Conservation (phyloP, 163 green algal genomes). For the Scenedesmus sp. region DNA sequence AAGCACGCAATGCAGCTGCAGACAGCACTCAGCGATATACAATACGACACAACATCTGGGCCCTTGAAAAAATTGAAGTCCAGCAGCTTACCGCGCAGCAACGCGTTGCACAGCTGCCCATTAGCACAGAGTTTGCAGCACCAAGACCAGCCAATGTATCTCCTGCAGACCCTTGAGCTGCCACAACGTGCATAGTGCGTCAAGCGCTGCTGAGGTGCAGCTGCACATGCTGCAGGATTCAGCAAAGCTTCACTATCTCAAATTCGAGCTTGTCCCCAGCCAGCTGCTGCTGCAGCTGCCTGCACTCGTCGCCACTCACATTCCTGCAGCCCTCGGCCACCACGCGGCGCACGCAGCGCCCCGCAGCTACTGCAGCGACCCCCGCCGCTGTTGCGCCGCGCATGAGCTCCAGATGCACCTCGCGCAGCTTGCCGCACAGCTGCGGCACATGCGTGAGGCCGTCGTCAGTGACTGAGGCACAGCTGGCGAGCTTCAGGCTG, state of each 20-base stretch:
- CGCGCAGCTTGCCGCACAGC: constrained; percentile 2
- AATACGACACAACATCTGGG: too few relatives aligned
- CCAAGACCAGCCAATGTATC: not conserved
- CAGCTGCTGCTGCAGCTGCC: constrained; percentile 7
- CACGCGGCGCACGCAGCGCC: not conserved
- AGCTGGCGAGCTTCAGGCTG: not conserved
- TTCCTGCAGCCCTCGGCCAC: constrained; percentile 47
- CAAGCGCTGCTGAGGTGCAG: not conserved
- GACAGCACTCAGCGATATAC: too few relatives aligned
- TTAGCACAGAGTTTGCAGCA: not conserved
- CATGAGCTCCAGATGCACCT: constrained; percentile 10
- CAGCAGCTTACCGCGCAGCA: too few relatives aligned
- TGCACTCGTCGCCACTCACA: constrained; percentile 12
- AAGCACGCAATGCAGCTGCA: too few relatives aligned
- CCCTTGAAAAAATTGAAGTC: too few relatives aligned
- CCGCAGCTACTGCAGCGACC: constrained; percentile 41
- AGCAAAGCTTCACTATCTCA: not conserved
- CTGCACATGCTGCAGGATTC: not conserved
- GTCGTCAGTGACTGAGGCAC: not conserved
- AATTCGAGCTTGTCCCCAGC: not conserved
- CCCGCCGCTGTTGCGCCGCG: not conserved
- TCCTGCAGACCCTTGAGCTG: too few relatives aligned
- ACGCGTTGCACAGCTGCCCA: not conserved
- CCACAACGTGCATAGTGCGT: not conserved
- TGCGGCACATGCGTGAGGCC: not conserved